These are phyloP conservation scores for Odontarrhena argentea DNA, from an alignment of 345 rosid species.

Conservation along the genomic window DNA sequence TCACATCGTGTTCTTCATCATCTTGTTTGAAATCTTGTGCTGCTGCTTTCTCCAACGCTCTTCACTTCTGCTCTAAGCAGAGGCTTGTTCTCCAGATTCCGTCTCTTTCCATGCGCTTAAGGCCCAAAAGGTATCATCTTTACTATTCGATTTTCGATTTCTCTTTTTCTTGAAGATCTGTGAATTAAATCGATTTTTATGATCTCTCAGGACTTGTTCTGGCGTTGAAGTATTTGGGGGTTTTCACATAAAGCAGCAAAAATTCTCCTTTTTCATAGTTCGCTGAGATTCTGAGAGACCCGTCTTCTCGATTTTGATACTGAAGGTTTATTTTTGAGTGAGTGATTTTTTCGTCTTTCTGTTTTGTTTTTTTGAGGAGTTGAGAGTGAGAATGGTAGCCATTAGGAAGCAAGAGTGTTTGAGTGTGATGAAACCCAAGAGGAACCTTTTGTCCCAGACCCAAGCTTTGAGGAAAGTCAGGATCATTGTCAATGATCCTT, in stretches of 20 bases:
- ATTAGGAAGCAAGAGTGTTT: constrained; percentile 36
- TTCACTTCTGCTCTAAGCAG: constrained; percentile 70
- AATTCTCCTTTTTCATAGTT: constrained; percentile 53
- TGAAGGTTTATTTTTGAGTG: constrained; percentile 25
- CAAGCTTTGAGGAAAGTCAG: constrained; percentile 60
- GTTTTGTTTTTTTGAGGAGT: constrained; percentile 29
- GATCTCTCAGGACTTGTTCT: constrained; percentile 73
- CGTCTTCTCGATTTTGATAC: constrained; percentile 38
- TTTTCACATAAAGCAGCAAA: constrained; percentile 67
- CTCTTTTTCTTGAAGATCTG: constrained; percentile 23
- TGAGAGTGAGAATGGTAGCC: constrained; percentile 46
- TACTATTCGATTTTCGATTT: background rate
- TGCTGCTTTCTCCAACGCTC: constrained; percentile 40
- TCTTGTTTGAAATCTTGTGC: constrained; percentile 22
- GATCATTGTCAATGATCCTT: constrained; percentile 74
- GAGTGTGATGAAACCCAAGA: constrained; percentile 38
- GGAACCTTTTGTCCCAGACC: constrained; percentile 13
- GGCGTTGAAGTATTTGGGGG: constrained; percentile 73
- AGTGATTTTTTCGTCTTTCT: background rate
- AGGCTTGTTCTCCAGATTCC: constrained; percentile 52
- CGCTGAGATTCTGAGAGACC: constrained; percentile 60
- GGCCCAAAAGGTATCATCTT: constrained; percentile 60
- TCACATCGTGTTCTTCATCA: constrained; percentile 25
- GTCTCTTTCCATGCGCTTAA: constrained; percentile 93
- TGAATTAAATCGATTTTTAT: background rate